These are phyloP conservation scores for Candida nitratophila DNA, from an alignment of 805 yeast genomes.

Conservation along the genomic window DNA sequence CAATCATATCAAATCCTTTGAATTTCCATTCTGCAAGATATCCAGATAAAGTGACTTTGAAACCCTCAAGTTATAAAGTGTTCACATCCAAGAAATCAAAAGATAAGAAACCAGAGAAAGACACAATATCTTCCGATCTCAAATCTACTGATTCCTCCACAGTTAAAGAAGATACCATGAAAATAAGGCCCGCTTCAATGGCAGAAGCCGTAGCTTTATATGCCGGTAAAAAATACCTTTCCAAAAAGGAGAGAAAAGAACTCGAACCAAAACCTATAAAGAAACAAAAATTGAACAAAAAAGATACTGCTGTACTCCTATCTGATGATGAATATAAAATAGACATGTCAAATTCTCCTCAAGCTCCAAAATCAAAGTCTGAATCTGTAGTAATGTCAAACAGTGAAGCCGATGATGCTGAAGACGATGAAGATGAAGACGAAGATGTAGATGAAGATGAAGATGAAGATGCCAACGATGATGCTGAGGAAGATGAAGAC, in stretches of 20 bases:
- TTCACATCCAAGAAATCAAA: constrained; percentile 22
- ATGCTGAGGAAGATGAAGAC: constrained; percentile 17
- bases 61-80: constrained; percentile 41
- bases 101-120: not conserved
- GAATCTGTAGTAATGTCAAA: not conserved
- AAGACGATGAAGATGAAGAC: constrained; percentile 23
- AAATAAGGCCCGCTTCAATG: constrained; percentile 35
- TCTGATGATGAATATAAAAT: constrained; percentile 6
- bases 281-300: constrained; percentile 6
- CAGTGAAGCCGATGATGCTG: constrained; percentile 8
- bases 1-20: constrained; percentile 54
- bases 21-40: constrained; percentile 55
- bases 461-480: constrained; percentile 5
- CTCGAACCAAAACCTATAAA: constrained; percentile 16
- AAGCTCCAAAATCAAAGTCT: not conserved
- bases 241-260: constrained; percentile 35
- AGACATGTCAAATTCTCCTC: not conserved
- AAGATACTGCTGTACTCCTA: constrained; percentile 1
- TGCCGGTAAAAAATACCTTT: constrained; percentile 46
- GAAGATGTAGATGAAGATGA: constrained; percentile 22
- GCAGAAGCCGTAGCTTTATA: constrained; percentile 56
- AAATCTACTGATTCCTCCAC: not conserved
- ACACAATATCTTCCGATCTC: not conserved
- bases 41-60: constrained; percentile 39
- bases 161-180: constrained; percentile 3